phyloP scores from a whole-genome alignment of 1,139 yeast species.

The Yamadazyma sp. region DNA sequence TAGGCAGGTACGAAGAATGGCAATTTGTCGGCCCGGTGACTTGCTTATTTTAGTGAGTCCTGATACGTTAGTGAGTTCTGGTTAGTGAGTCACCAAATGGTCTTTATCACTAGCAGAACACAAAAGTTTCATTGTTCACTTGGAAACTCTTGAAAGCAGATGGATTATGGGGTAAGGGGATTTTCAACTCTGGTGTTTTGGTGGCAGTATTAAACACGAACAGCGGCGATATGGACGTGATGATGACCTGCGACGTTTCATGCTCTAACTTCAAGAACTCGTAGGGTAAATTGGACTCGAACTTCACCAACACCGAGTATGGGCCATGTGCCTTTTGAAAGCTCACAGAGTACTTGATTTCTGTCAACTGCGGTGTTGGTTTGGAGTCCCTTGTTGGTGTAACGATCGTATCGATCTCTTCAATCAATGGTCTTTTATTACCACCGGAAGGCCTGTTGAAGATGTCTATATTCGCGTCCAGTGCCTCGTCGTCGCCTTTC shows the following conservation, averaged over 20 bases:
- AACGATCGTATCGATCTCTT: constrained; percentile 28
- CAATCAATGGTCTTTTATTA: constrained; percentile 30
- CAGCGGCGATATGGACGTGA: constrained; percentile 5
- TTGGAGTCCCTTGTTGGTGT: not conserved
- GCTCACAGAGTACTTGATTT: constrained; percentile 9
- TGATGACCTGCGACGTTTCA: constrained; percentile 7
- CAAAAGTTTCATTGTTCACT: constrained; percentile 4
- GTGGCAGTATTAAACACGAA: constrained; percentile 6
- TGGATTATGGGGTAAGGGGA: constrained; percentile 9
- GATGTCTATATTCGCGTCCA: constrained; percentile 14
- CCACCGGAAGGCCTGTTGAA: constrained; percentile 2
- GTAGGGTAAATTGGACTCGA: constrained; percentile 13
- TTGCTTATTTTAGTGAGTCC: too few species aligned
- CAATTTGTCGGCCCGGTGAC: too few species aligned
- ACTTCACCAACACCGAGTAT: constrained; percentile 6
- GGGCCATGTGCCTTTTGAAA: constrained; percentile 10
- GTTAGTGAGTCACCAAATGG: too few species aligned
- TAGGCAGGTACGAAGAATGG: too few species aligned
- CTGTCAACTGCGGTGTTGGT: not conserved
- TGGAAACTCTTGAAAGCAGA: constrained; percentile 7
- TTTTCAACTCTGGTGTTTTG: constrained; percentile 2
- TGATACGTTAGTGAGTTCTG: too few species aligned
- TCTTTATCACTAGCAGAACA: constrained; percentile 14
- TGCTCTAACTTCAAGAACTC: constrained; percentile 6
- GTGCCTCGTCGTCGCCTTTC: constrained; percentile 10